Evolutionary conservation across 2,329 filamentous ascomycete genomes (phyloP).

Genomic region (Laburnicola sp.): DNA sequence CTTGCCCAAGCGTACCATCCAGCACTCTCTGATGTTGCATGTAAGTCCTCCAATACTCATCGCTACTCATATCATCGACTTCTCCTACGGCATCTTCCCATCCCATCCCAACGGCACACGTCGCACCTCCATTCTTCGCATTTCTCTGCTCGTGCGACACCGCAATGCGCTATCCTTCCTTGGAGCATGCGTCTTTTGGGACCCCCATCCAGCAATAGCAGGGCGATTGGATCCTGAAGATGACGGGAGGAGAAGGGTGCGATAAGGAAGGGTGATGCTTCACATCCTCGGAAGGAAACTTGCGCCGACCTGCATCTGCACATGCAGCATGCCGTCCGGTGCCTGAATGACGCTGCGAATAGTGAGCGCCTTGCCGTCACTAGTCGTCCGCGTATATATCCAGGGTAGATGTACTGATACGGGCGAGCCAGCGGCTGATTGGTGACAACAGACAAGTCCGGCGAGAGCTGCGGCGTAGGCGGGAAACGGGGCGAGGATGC

Average conservation of each 20-base stretch:
- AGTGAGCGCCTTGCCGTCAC: neutral
- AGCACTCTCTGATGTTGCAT: too few relatives aligned
- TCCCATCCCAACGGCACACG: too few relatives aligned
- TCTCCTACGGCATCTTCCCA: too few relatives aligned
- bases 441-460: neutral
- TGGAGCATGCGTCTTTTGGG: neutral
- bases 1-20: too few relatives aligned
- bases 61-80: too few relatives aligned
- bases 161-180: neutral
- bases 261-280: slow-evolving; percentile 1
- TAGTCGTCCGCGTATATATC: slow-evolving; percentile 6
- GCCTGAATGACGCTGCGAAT: slow-evolving; percentile 3
- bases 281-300: slow-evolving; percentile 11
- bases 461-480: neutral
- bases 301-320: slow-evolving; percentile 15
- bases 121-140: too few relatives aligned
- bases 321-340: slow-evolving; percentile 14
- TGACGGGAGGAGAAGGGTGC: neutral
- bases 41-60: too few relatives aligned
- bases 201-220: neutral
- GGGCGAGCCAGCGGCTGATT: neutral
- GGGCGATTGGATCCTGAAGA: slow-evolving; percentile 1
- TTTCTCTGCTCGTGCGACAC: neutral
- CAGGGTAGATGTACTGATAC: slow-evolving; percentile 7
- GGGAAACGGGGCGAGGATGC: slow-evolving; percentile 6